Conservation (phyloP, 306 rosid genomes). For the Astragalus membranaceus region DNA sequence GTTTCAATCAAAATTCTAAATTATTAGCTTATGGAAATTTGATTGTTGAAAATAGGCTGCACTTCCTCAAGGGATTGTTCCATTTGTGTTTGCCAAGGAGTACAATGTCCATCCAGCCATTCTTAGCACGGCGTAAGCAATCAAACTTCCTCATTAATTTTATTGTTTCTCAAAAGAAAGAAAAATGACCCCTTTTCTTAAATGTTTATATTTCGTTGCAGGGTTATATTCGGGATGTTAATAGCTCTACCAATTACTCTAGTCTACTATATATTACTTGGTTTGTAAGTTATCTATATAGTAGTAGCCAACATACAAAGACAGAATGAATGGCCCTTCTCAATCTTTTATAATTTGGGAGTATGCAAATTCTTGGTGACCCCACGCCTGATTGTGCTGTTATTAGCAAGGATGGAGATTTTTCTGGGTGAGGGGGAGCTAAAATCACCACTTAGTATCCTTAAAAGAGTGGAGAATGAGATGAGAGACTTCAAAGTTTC, state of each 20-base stretch:
- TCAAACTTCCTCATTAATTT: not conserved
- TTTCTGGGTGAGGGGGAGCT: not conserved
- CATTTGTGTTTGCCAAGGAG: slow-evolving; percentile 96
- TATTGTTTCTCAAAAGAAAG: not conserved
- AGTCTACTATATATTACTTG: slow-evolving; percentile 48
- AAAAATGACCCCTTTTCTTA: not conserved
- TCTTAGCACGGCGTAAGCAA: slow-evolving; percentile 83
- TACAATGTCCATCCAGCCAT: slow-evolving; percentile 94
- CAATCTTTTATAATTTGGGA: slow-evolving; percentile 27
- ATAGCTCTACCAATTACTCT: slow-evolving; percentile 60
- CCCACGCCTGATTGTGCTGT: slow-evolving; percentile 18
- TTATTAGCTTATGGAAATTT: not conserved
- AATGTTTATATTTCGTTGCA: slow-evolving; percentile 14
- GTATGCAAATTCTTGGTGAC: slow-evolving; percentile 18
- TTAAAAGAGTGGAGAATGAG: not conserved
- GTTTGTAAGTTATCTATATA: slow-evolving; percentile 28
- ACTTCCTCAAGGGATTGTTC: slow-evolving; percentile 97
- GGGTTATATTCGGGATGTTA: slow-evolving; percentile 64
- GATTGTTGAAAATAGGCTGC: slow-evolving; percentile 62
- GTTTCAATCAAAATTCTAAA: not conserved
- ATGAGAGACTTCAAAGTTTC: slow-evolving; percentile 16
- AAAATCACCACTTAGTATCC: not conserved
- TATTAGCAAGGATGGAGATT: slow-evolving; percentile 26
- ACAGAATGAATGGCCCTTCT: slow-evolving; percentile 10
- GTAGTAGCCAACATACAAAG: slow-evolving; percentile 3